Conservation (phyloP, 495 filamentous ascomycete genomes). For the Opeltia flavorubescens region DNA sequence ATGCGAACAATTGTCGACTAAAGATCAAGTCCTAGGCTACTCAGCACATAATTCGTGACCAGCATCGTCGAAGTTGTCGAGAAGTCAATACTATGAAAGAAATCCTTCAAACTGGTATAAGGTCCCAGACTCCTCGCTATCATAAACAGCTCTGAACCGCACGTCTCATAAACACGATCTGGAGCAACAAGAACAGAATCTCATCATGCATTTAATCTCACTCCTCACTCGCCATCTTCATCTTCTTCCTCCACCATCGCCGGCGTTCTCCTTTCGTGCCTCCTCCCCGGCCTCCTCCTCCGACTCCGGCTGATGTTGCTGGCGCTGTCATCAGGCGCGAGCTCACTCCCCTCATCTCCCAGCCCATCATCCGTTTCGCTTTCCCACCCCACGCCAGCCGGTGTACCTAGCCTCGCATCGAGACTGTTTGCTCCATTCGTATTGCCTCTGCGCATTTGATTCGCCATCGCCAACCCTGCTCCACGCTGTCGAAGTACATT, state of each 20-base stretch:
- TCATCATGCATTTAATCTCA: too few species aligned
- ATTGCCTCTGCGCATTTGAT: constrained; percentile 52
- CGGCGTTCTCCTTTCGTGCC: constrained; percentile 64
- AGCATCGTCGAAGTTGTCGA: too few species aligned
- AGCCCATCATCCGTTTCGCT: constrained; percentile 48
- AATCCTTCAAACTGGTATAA: too few species aligned
- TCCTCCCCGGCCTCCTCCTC: constrained; percentile 36
- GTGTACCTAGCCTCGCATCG: constrained; percentile 44
- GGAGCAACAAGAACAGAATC: too few species aligned
- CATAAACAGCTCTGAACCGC: too few species aligned
- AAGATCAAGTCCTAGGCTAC: too few species aligned
- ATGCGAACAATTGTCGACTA: too few species aligned
- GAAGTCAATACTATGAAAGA: too few species aligned
- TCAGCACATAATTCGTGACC: too few species aligned
- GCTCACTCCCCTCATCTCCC: constrained; percentile 48
- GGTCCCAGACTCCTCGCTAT: too few species aligned
- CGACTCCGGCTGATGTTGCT: constrained; percentile 36
- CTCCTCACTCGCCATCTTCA: constrained; percentile 30
- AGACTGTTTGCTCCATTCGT: constrained; percentile 18
- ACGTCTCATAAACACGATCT: too few species aligned
- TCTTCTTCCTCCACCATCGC: constrained; percentile 78
- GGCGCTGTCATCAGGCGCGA: constrained; percentile 54
- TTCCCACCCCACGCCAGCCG: constrained; percentile 32
- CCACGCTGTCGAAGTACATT: constrained; percentile 63
- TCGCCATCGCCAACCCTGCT: constrained; percentile 63